Evolutionary conservation across 768 basidiomycete species (phyloP), one percentile per base, ranked within the genome.

Genomic region (Russula emetica): DNA sequence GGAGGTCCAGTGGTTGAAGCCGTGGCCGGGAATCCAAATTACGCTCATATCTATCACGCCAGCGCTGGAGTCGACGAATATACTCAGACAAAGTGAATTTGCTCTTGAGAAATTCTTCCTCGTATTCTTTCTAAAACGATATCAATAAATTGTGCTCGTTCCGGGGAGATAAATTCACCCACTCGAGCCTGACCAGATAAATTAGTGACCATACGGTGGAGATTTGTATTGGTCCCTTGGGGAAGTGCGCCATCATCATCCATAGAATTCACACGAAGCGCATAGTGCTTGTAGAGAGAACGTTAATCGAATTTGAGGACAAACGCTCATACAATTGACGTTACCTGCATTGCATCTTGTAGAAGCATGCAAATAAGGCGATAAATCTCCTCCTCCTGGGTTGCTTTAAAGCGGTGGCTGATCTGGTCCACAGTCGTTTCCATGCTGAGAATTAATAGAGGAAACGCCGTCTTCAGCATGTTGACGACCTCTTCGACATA

Each of bases 341-440:
- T 63, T 71, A 94, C 94, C 78, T 86, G 83, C 66, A 95, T 81
- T 1, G 90, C 94, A 72, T 98, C 96, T 64, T 88, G 85, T 40
- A 98, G 78, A 24, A 98, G 77, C 76, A 95, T 88, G 67, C 87
- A 89, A 51, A 94, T 84, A 69, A 92, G 85, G 20, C 97, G 84
- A 76, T 98, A 98, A 8, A 94, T 86, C 67, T 98, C 95, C 75
- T 99, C 97, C 63, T 99, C 97, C 2, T 85, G 82, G 1, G 83
- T 81, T 2, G 90, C 84, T 73, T 97, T 96, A 78, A 98, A 96
- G 57, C 94, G 84, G 63, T 86, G 83, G 24, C 85, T 81, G 67
- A 99, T 90, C 75, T 98, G 94, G 68, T 99, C 97, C 5, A 95
- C 90, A 82, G 98, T 90, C 18, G 93, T 95, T 77, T 99, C 97